Conservation (phyloP, 768 basidiomycete genomes). For the Termitomyces heimii region DNA sequence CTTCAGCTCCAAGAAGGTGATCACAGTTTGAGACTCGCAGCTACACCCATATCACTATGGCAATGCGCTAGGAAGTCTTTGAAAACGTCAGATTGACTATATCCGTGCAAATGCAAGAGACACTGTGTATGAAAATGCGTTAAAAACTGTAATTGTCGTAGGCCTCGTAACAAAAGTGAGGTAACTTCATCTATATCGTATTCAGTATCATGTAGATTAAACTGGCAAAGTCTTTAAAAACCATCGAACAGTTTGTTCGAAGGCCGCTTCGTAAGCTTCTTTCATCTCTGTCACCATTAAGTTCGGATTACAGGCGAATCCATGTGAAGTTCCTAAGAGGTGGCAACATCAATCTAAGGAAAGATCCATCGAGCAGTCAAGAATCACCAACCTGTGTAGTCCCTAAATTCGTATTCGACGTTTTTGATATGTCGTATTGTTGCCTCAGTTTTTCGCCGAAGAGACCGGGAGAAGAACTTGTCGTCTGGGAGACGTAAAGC, state of each 20-base stretch:
- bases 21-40: neutral
- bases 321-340: slow-evolving; percentile 36
- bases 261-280: slow-evolving; percentile 34
- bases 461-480: slow-evolving; percentile 23
- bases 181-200: neutral
- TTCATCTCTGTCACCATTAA: slow-evolving; percentile 30
- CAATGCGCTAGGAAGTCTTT: neutral
- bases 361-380: neutral
- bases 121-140: neutral
- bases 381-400: slow-evolving; percentile 31
- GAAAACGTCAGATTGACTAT: neutral
- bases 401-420: slow-evolving; percentile 40
- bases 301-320: slow-evolving; percentile 40
- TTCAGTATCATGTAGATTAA: neutral
- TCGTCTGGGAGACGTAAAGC: slow-evolving; percentile 25
- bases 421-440: slow-evolving; percentile 28
- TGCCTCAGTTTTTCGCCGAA: slow-evolving; percentile 29
- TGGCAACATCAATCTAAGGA: neutral
- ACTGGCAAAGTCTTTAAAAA: slow-evolving; percentile 34
- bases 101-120: neutral
- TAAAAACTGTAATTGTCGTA: neutral
- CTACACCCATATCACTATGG: neutral
- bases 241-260: slow-evolving; percentile 38
- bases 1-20: neutral
- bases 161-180: too few species aligned